Evolutionary conservation across 2,329 filamentous ascomycete species (phyloP).

Genomic region (Cladosporium phlei): DNA sequence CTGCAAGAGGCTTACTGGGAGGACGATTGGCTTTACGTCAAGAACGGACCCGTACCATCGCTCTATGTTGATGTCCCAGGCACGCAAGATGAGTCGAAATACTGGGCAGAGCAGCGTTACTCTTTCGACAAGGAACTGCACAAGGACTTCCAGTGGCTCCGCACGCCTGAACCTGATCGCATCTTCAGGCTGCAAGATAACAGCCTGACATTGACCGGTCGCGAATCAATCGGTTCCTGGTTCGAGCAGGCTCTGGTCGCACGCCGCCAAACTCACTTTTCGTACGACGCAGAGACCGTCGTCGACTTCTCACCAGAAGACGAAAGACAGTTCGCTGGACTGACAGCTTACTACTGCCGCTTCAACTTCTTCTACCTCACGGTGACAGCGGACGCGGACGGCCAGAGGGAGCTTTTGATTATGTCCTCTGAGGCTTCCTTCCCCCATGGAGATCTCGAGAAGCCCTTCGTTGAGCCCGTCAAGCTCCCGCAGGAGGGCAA

Average conservation of each 20-base stretch:
- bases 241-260: conserved; percentile 11
- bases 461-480: conserved; percentile 2
- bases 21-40: conserved; percentile 51
- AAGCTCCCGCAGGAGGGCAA: conserved; percentile 10
- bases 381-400: conserved; percentile 8
- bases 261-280: conserved; percentile 12
- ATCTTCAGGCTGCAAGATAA: conserved; percentile 6
- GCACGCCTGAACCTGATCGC: conserved; percentile 10
- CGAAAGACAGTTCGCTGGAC: conserved; percentile 12
- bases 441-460: conserved; percentile 4
- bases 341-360: conserved; percentile 14
- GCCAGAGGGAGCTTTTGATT: conserved; percentile 9
- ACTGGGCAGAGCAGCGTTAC: conserved; percentile 13
- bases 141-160: conserved; percentile 14
- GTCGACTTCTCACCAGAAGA: conserved; percentile 11
- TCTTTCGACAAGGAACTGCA: conserved; percentile 10
- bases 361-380: conserved; percentile 14
- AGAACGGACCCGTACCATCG: conserved; percentile 32
- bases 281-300: conserved; percentile 11
- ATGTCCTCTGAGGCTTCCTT: conserved; percentile 10
- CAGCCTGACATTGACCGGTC: conserved; percentile 1
- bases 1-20: conserved; percentile 48
- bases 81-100: conserved; percentile 7
- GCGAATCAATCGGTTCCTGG: conserved; percentile 11
- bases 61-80: conserved; percentile 11